Base-by-base conservation (phyloP, 331 rosid species). In the Rosa hybrid region DNA sequence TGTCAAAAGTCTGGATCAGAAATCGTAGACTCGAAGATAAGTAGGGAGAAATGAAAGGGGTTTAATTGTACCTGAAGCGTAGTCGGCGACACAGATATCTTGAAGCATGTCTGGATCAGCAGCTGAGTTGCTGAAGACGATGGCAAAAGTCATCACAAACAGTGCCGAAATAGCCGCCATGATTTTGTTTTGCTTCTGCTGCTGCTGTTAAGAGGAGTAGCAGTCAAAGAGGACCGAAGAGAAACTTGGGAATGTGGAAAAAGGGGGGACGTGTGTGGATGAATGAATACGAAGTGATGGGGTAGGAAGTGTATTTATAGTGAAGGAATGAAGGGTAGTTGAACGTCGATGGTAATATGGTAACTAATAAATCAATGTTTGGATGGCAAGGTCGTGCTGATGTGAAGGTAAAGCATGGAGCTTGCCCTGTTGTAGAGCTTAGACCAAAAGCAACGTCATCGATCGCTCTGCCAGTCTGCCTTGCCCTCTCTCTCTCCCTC, bases 81-180 rank as follows among this genome's bases (percentile, higher is more conserved):
- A 87, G 85, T 93, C 91, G 27, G 98, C 98, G 2, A 93, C 98
- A 75, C 98, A 93, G 27, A 93, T 72, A 59, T 93, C 98, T 84
- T 93, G 98, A 85, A 93, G 94, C 81, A 59, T 12, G 86, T 91
- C 98, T 8, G 98, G 93, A 84, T 93, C 98, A 65, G 98, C 90
- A 16, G 83, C 81, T n/a, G 82, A 46, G 65, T 83, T 77, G 79
- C 83, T 73, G 8, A 86, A 70, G 81, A 85, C 72, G 80, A 85
- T 18, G 83, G 90, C 86, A 48, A 87, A 73, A 50, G 87, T 77
- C 63, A 83, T 1, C 17, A 85, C 60, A 53, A 85, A 38, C 11
- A 88, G 78, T 2, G 75, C 42, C 23, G 72, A 56, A 53, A 59
- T 0, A 12, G 87, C 73, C 57, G 86, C 85, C 97, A 91, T 93